Evolutionary conservation across 2,329 filamentous ascomycete species (phyloP).

Genomic region (Pyrenochaeta sp.): DNA sequence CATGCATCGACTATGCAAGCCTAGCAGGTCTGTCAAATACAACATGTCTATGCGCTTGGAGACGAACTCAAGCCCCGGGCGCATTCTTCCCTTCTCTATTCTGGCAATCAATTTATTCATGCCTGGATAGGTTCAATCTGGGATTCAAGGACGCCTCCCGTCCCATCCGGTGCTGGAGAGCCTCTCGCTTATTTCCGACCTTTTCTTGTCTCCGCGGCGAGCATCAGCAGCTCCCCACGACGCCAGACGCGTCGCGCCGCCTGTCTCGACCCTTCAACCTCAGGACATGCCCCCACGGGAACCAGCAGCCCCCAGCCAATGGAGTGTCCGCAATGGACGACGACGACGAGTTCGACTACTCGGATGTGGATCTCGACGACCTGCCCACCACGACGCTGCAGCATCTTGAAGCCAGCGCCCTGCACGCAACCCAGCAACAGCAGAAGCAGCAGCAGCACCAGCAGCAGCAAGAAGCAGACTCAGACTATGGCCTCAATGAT

Average conservation of each 20-base stretch:
- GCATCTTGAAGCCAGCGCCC: slow-evolving; percentile 54
- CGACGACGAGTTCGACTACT: slow-evolving; percentile 56
- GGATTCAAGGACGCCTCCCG: no score
- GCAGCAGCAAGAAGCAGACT: slow-evolving; percentile 11
- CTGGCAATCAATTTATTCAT: no score
- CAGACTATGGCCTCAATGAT: slow-evolving; percentile 56
- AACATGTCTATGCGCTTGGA: no score
- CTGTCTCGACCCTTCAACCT: background rate
- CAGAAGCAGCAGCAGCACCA: slow-evolving; percentile 6
- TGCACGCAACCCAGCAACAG: slow-evolving; percentile 47
- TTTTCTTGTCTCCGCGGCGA: no score
- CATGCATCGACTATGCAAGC: no score
- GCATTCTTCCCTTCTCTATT: no score
- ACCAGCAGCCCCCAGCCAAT: slow-evolving; percentile 1
- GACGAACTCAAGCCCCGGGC: no score
- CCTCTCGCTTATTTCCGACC: no score
- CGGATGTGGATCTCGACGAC: slow-evolving; percentile 55
- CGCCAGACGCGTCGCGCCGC: slow-evolving; percentile 21
- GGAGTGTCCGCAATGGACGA: slow-evolving; percentile 37
- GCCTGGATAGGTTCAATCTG: no score
- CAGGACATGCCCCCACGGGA: slow-evolving; percentile 12
- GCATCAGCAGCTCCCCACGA: no score
- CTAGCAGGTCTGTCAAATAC: no score
- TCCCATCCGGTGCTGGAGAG: no score
- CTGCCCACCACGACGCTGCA: slow-evolving; percentile 55